Evolutionary conservation across 2,329 filamentous ascomycete genomes (phyloP).

Genomic region (Aspergillus ochraceoroseus): DNA sequence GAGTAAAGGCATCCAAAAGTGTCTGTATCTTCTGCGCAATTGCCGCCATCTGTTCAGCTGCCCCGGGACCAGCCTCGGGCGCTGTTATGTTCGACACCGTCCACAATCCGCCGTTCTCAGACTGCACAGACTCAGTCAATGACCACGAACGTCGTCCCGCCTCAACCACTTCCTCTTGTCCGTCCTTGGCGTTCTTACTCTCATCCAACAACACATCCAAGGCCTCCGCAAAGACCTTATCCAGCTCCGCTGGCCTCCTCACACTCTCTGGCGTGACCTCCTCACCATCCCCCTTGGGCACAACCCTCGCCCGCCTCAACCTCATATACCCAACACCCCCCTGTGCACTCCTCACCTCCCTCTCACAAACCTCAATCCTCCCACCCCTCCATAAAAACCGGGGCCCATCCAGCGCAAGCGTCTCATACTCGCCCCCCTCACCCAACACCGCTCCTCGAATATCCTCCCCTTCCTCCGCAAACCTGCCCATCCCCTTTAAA

Average conservation of each 20-base stretch:
- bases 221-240: slow-evolving; percentile 53
- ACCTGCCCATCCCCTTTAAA: slow-evolving; percentile 51
- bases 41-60: slow-evolving; percentile 40
- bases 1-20: slow-evolving; percentile 23
- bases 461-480: slow-evolving; percentile 51
- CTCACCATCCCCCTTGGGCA: slow-evolving; percentile 37
- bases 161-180: not conserved
- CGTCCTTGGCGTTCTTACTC: not conserved
- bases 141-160: not conserved
- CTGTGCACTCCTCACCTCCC: slow-evolving; percentile 57
- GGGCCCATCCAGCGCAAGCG: slow-evolving; percentile 78
- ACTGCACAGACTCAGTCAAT: slow-evolving; percentile 7
- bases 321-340: slow-evolving; percentile 73
- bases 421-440: slow-evolving; percentile 96
- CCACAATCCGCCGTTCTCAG: slow-evolving; percentile 27
- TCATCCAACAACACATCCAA: slow-evolving; percentile 26
- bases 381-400: slow-evolving; percentile 62
- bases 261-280: slow-evolving; percentile 27
- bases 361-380: slow-evolving; percentile 59
- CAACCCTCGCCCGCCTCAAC: slow-evolving; percentile 55
- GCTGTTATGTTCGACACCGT: slow-evolving; percentile 39
- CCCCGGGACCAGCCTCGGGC: slow-evolving; percentile 36
- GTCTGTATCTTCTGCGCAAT: slow-evolving; percentile 21
- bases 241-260: slow-evolving; percentile 60
- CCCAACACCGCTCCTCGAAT: slow-evolving; percentile 70